Evolutionary conservation across 139 green algal species (phyloP), one percentile per base, ranked within the genome.

Genomic region (Yamagishiella unicocca): DNA sequence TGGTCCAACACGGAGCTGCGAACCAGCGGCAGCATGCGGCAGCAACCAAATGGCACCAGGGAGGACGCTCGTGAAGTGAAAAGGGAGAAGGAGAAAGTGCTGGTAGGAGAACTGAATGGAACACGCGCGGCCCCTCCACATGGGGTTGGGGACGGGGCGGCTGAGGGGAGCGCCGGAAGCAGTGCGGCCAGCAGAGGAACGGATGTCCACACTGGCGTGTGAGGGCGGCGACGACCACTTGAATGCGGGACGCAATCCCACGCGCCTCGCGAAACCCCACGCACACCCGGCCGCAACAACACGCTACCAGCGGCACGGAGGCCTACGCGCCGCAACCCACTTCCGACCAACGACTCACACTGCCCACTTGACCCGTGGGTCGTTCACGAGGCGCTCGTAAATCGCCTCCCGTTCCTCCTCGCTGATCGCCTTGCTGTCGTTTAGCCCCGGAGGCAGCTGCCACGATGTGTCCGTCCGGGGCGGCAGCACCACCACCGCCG

Each of bases 371-470:
- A 96, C 90, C 19, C 84, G 87, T 14, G 93, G 93, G 35, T 95
- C 84, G 24, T 27, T 82, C 17, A 89, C 96, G 6, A 98, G 89
- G 54, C 80, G 19, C 33, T 87, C 82, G 83, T 94, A 99, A 0
- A 97, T 21, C 31, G 80, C 70, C 82, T 98, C 94, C 22, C 97
- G 84, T 12, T 94, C 71, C 66, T 83, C 90, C 62, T 96, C 93
- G 4, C 43, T 94, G 77, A 99, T 87, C 68, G 95, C 92, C 89
- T 99, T 99, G 92, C 92, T 97, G 92, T 98, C 95, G 74, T 92
- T 74, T 4, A 95, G 43, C 2, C 84, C 89, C 10, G 54, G 55
- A 0, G 79, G 79, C 27, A n/a, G 85, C 40, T 9, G 55, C 76
- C 64, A 89, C n/a, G 25, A 22, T 35, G 76, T 2, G 35, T 86